These are phyloP conservation scores for Vigna radiata DNA, from an alignment of 306 rosid genomes.

Conservation along the genomic window DNA sequence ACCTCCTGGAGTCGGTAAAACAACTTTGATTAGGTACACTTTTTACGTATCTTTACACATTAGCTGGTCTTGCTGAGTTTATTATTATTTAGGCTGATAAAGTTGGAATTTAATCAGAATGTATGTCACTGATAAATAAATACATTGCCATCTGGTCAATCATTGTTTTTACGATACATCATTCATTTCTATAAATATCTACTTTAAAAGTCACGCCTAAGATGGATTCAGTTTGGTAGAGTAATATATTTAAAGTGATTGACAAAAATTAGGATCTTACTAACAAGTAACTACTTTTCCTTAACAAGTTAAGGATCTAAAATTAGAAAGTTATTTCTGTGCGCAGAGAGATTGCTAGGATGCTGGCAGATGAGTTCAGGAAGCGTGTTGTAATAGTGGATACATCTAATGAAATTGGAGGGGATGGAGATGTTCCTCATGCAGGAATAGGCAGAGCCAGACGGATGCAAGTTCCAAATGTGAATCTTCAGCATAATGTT, in stretches of 20 bases:
- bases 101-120: not conserved
- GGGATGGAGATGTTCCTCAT: constrained; percentile 98
- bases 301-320: not conserved
- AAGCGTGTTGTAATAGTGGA: constrained; percentile 97
- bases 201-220: not conserved
- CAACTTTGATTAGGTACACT: constrained; percentile 88
- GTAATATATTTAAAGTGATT: not conserved
- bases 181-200: not conserved
- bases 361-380: constrained; percentile 87
- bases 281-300: not conserved
- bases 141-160: not conserved
- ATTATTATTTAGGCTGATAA: not conserved
- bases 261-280: not conserved
- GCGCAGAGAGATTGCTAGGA: constrained; percentile 95
- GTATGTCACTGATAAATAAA: no score
- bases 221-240: not conserved
- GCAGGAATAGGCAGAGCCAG: constrained; percentile 95
- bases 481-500: constrained; percentile 91
- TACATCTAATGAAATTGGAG: constrained; percentile 97
- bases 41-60: not conserved
- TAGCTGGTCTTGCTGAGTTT: not conserved
- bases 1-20: constrained; percentile 99
- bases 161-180: not conserved
- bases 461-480: constrained; percentile 99
- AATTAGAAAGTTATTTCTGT: not conserved